Percentiles rank a stretch among this genome's conserved stretches.
Evolutionary conservation across 2,329 filamentous ascomycete species (phyloP).

Genomic region (Thelonectria olida): DNA sequence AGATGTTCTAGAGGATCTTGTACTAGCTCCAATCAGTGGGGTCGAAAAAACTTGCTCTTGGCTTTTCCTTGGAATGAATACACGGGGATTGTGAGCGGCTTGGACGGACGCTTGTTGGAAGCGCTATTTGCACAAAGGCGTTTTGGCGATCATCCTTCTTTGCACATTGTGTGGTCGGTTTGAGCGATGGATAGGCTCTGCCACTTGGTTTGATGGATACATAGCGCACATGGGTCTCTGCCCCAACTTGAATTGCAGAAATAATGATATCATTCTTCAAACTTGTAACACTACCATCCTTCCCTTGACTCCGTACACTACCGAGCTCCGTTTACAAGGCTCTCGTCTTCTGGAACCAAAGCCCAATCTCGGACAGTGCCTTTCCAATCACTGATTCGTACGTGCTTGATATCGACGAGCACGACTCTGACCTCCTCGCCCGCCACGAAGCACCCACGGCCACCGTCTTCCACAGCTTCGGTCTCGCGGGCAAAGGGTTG

Average conservation of each 20-base stretch:
- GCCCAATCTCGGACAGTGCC: constrained; percentile 87
- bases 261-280: not conserved
- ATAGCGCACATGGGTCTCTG: not conserved
- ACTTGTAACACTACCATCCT: not conserved
- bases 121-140: not conserved
- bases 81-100: not conserved
- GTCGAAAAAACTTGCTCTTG: not conserved
- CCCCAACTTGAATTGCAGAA: not conserved
- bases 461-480: constrained; percentile 59
- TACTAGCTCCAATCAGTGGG: not conserved
- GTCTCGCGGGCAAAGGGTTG: constrained; percentile 43
- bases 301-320: constrained; percentile 20
- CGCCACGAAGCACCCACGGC: constrained; percentile 75
- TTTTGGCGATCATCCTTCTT: not conserved
- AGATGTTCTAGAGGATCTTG: not conserved
- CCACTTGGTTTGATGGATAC: not conserved
- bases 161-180: not conserved
- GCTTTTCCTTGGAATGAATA: not conserved
- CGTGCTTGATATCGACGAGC: constrained; percentile 83
- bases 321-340: constrained; percentile 53
- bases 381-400: constrained; percentile 93
- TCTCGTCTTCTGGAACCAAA: constrained; percentile 48
- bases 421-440: constrained; percentile 89
- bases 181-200: not conserved
- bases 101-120: not conserved